These are phyloP conservation scores for Phytomonas francai DNA, from an alignment of 208 protist genomes.

Conservation along the genomic window DNA sequence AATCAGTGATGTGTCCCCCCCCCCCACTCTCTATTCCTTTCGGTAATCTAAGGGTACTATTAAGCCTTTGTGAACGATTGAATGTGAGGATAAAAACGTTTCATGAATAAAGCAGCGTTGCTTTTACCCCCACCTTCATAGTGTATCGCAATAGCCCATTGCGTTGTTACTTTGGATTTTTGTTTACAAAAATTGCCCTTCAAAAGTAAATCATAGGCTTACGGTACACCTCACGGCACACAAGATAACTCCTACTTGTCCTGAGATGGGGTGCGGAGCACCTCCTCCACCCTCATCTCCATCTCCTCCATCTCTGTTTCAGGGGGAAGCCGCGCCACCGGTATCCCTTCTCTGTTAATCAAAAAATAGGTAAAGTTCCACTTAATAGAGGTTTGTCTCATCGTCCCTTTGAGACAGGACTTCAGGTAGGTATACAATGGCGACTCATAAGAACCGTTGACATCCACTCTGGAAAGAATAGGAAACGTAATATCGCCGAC, in stretches of 20 bases:
- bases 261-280: slow-evolving; percentile 17
- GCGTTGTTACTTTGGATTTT: background rate
- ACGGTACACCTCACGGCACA: background rate
- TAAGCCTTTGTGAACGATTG: background rate
- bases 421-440: slow-evolving; percentile 86
- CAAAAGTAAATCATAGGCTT: background rate
- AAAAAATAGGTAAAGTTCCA: slow-evolving; percentile 95
- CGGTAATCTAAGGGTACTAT: background rate
- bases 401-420: slow-evolving; percentile 34
- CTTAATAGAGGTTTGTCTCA: slow-evolving; percentile 69
- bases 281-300: slow-evolving; percentile 46
- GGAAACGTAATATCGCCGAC: slow-evolving; percentile 36
- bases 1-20: background rate
- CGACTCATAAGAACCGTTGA: slow-evolving; percentile 75
- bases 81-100: background rate
- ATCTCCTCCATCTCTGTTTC: slow-evolving; percentile 38
- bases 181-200: background rate
- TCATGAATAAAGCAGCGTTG: background rate
- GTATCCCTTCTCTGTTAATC: slow-evolving; percentile 52
- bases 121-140: background rate
- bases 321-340: slow-evolving; percentile 62
- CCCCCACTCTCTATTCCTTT: background rate
- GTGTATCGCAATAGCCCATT: background rate
- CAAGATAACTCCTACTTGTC: background rate
- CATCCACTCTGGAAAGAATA: slow-evolving; percentile 87